Evolutionary conservation across 164 flowering plant genomes (phyloP), one percentile per base, ranked within the genome.

Genomic region (Sedum album): DNA sequence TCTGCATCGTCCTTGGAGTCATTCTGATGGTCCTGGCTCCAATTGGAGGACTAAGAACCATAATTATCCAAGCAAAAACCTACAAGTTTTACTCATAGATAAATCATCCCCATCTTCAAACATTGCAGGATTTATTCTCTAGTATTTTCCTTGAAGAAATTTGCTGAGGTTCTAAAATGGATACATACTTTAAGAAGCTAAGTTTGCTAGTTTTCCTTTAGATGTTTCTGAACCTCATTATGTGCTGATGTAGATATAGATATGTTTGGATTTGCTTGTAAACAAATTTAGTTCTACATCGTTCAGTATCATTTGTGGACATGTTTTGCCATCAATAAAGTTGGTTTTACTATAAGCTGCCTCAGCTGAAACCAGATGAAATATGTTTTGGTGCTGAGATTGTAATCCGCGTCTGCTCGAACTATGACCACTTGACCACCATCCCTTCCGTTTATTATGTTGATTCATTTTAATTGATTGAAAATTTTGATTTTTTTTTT

Each of bases 1-100:
- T 78, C 28, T 86, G 90, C 77, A 85, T 85, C 30, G 60, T 77
- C 17, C 66, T 84, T 2, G 90, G 90, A 0, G 62, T 83, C 10
- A 13, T 74, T 5, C 38, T 86, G 73, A 84, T 78, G 84, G 60
- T 81, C 62, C 21, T 84, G 21, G 72, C 90, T 46, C 85, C 90
- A 0, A 83, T 84, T 36, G 90, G 88, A 44, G 90, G 82, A n/a
- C 68, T 86, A 11, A 80, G 85, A 75, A 36, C 41, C 20, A 81
- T 86, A 73, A 84, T 86, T 62, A 1, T 76, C 9, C 42, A 69
- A 35, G 84, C 88, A 61, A 79, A 80, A 73, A 38, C 20, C 65
- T 82, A 82, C 74, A 13, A 79, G 17, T 84, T 84, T 70, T 86
- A 74, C 79, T 67, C 73, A 8, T 84, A 72, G 73, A 65, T 13